Base-by-base conservation (phyloP, 108 stramenopile species). In the Asterionellopsis glacialis region DNA sequence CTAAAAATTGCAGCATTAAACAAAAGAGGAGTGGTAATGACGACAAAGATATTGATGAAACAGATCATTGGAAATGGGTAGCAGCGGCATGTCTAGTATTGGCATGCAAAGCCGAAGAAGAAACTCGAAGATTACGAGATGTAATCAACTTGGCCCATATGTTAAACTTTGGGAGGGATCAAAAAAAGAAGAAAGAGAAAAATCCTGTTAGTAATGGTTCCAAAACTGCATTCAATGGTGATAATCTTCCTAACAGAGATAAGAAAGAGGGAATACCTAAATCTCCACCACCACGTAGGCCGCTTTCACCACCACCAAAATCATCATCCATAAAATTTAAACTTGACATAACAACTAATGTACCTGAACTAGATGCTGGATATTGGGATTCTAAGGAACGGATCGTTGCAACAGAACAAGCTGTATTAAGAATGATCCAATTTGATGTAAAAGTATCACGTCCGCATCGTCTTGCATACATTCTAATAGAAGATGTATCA, bases 111-210 rank as follows among this genome's bases (percentile, higher is more conserved):
- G 61, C 72, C 24, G 81, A 82, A 57, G 90, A 92, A 65, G 85
- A 92, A 59, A 75, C 76, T 13, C 64, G 90, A 18, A 68, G 90
- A 52, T 77, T 92, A 13, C 83, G 90, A 1, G 90, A 92, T 76
- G 68, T 88, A 19, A 83, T 92, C 52, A 91, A 85, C 61, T 25
- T 82, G 33, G 69, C 80, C 19, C 57, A 56, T 13, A 71, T 89
- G 66, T 33, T 33, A 33, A 2, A 57, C 86, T 23, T 53, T 79
- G 39, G 64, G 22, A 21, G 50, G 50, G 47, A 48, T 48, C 7
- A 48, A 48, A 2, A 21, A 44, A 12, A 59, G 59, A 25, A 22
- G 13, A 59, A 13, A 21, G 18, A 7, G 24, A 41, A 23, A n/a
- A n/a, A n/a, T n/a, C n/a, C n/a, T n/a, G n/a, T n/a, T n/a, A n/a